Base-by-base conservation (phyloP, 148 eudicot species). In the Silene latifolia region DNA sequence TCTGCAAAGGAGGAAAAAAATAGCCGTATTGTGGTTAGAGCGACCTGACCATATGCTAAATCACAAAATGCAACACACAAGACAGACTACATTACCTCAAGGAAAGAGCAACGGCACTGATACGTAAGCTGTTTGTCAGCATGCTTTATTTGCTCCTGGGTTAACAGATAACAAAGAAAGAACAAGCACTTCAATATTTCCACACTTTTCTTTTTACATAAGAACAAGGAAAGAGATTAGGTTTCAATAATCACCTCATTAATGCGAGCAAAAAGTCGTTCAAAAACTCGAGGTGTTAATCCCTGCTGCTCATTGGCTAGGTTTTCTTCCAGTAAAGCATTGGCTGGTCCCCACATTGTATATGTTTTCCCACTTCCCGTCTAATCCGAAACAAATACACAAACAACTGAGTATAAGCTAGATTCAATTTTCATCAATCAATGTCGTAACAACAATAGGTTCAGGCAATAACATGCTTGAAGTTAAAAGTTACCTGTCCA, bases 291-390 rank as follows among this genome's bases (percentile, higher is more conserved):
- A 44, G 99, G 98, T 14, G 98, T 89, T 76, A 96, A 83, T 18
- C 99, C 99, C 74, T 88, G 97, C 54, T 92, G 90, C 72, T 96
- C 92, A 82, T 80, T 78, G 42, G 77, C 79, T 47, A 81, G 74
- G 71, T 85, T 87, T 69, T 88, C 91, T 79, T 86, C 94, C 81
- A 78, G 82, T 89, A 95, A 86, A 67, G 97, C 92, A 73, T 90
- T 96, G 77, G 99, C 85, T 15, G 98, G 97, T 83, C 98, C 99
- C 99, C 98, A 96, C 84, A 96, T 90, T 20, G 98, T 92, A 80
- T 86, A 96, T 7, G 99, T 96, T 79, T 96, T 96, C 39, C 99
- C 99, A 67, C 99, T 95, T 20, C 99, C 99, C 13, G 99, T 96
- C 99, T 96, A 74, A 75, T 69, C 32, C 51, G 71, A 44, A 4